Base-by-base conservation (phyloP, 2,329 filamentous ascomycete species). In the Ophiocordyceps unilateralis region DNA sequence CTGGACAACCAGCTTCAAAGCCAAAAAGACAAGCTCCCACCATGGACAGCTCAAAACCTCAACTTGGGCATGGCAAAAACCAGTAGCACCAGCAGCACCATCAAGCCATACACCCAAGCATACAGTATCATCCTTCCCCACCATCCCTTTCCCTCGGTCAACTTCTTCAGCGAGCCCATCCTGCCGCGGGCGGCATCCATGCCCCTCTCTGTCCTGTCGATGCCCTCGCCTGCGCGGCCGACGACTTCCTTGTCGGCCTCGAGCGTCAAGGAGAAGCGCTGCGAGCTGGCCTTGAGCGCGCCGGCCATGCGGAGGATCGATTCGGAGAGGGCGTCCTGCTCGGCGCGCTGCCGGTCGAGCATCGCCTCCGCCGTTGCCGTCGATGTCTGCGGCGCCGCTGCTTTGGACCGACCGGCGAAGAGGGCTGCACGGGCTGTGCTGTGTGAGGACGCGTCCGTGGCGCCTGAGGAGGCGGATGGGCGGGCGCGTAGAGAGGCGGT, bases 121-220 rank as follows among this genome's bases (percentile, higher is more conserved):
- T 91, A 94, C 47, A 95, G 67, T 62, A 89, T 69, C 67, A 93
- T 74, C 42, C 88, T 67, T 6, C 82, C 87, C 76, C 74, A 86
- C 82, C 83, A 93, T 0, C 87, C 87, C 57, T 81, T 80, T 4
- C 87, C 88, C 64, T 95, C 89, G 15, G 81, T 86, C 78, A 93
- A 86, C 42, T 72, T 72, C 51, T 76, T 69, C 56, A 96, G 60
- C 53, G 74, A 70, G 1, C 83, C 81, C 84, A 96, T 93, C 48
- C 77, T 68, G 48, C 76, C 74, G 43, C 77, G 76, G 4, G 88
- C 86, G 1, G 76, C 74, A 46, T 87, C 79, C 72, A 96, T 81
- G 17, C 79, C 79, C 39, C 70, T 64, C 46, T 81, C 78, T 52
- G 81, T 93, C 58, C 76, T 79, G 54, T 88, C 83, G 51, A 96